These are phyloP conservation scores for Jatropha multifida DNA, from an alignment of 441 rosid genomes.

Conservation along the genomic window DNA sequence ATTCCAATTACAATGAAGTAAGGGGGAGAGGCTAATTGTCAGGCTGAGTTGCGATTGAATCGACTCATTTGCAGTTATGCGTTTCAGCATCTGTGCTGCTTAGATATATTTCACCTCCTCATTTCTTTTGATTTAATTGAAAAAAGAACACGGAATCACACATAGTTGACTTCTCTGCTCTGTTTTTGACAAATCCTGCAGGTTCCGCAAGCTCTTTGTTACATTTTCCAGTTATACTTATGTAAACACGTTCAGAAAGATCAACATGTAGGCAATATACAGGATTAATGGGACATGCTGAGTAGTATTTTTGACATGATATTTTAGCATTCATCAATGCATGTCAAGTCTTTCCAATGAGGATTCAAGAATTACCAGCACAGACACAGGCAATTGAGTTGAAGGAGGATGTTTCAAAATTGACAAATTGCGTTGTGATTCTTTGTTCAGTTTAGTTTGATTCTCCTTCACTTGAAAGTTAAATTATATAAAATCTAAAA, in stretches of 20 bases:
- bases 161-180: neutral
- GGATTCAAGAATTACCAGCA: too few relatives aligned
- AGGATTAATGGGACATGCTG: neutral
- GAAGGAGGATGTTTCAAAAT: too few relatives aligned
- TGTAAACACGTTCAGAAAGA: slow-evolving; percentile 50
- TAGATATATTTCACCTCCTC: neutral
- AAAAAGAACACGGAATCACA: neutral
- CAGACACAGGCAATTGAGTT: too few relatives aligned
- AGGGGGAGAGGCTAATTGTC: neutral
- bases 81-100: neutral
- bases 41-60: neutral
- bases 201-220: slow-evolving; percentile 83
- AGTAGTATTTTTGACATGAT: too few relatives aligned
- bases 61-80: neutral
- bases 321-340: too few relatives aligned
- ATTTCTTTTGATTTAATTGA: neutral
- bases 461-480: too few relatives aligned
- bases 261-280: slow-evolving; percentile 23
- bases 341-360: too few relatives aligned
- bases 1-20: neutral
- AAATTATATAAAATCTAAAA: too few relatives aligned
- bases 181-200: slow-evolving; percentile 28
- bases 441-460: too few relatives aligned
- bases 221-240: slow-evolving; percentile 77
- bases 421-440: too few relatives aligned